Evolutionary conservation across 2,329 filamentous ascomycete genomes (phyloP), one percentile per base, ranked within the genome.

Genomic region (Periconia digitata): DNA sequence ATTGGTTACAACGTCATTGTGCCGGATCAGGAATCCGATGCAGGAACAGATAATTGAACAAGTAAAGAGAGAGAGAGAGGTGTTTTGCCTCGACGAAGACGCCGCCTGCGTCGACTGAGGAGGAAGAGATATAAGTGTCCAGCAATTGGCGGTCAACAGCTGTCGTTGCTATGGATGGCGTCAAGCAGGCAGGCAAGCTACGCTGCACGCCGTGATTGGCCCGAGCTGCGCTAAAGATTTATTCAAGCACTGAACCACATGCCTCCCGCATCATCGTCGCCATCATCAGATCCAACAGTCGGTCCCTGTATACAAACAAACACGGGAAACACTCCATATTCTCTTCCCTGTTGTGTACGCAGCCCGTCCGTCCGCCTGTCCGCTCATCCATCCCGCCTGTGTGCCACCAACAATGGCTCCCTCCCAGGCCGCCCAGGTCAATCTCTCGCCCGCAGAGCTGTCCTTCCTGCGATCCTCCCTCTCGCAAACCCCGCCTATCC

Each of bases 381-480:
- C 37, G 22, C 50, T 43, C 41, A 39, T 46, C 40, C 46, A 40
- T 51, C 41, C 44, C 49, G 41, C 35, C 10, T 12, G 27, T 32
- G 27, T 10, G 27, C 12, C 27, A 6, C 4, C n/a, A 43, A 16
- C 55, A n/a, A 70, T 70, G 68, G 57, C 66, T 23, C 69, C 69
- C 45, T 55, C 64, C 46, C 60, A 62, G 53, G 27, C 55, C 39
- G 55, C 83, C 84, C 74, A 83, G 85, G 64, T 82, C 38, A 85
- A 90, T 61, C 86, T 97, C 72, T 96, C 92, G 45, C 92, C 94
- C 40, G 91, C 94, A 65, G 94, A 99, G 77, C 89, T 99, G 64
- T 91, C 92, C 62, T 99, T 96, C 77, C 85, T 97, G 43, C 90
- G 95, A 79, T 85, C 83, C 56, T 92, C 92, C 6, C 90, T 99